phyloP scores from a whole-genome alignment of 768 basidiomycete species.

The Leccinum imitatum region DNA sequence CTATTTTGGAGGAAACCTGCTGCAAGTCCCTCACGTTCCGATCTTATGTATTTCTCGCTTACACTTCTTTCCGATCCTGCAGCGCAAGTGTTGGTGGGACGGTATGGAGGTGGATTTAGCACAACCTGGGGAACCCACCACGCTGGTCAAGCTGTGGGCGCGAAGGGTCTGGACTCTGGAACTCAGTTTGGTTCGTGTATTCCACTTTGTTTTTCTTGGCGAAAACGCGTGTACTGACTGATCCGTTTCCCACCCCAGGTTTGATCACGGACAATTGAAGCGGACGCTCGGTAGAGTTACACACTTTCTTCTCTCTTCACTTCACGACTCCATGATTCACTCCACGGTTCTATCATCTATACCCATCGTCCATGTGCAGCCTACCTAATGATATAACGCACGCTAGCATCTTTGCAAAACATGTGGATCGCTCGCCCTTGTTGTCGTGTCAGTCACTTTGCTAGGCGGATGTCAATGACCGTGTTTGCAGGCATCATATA shows the following conservation, averaged over 20 bases:
- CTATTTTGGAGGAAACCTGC: constrained; percentile 99
- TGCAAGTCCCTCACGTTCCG: constrained; percentile 50
- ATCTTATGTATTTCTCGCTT: neutral
- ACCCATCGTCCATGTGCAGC: constrained; percentile 29
- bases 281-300: constrained; percentile 5
- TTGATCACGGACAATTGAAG: constrained; percentile 10
- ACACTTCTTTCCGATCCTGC: neutral
- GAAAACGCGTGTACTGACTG: constrained; percentile 7
- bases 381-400: constrained; percentile 29
- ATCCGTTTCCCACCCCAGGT: constrained; percentile 15
- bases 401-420: constrained; percentile 24
- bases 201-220: neutral
- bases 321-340: constrained; percentile 22
- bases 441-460: neutral
- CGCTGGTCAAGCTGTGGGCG: constrained; percentile 89
- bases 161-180: constrained; percentile 98
- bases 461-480: neutral
- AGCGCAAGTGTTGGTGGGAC: constrained; percentile 99
- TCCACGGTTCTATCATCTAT: constrained; percentile 23
- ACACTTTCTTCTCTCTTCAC: constrained; percentile 8
- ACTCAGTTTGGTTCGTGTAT: constrained; percentile 73
- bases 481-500: neutral
- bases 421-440: constrained; percentile 1
- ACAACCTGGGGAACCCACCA: constrained; percentile 48
- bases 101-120: constrained; percentile 88